Base-by-base conservation (phyloP, 1,139 yeast species). In the Hemisphaericaspora xylofermentans region DNA sequence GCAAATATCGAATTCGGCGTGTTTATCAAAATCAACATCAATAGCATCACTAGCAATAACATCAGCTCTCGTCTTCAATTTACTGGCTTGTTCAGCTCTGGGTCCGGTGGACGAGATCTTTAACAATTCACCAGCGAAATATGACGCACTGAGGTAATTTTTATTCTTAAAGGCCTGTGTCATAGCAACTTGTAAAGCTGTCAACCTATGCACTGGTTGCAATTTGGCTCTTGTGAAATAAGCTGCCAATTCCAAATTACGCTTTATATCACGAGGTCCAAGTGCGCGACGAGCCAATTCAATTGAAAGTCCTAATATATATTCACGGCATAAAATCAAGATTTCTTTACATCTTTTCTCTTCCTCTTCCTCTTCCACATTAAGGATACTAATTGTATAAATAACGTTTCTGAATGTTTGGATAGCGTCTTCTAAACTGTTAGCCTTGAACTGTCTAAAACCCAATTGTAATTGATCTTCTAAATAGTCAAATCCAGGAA, bases 121-220 rank as follows among this genome's bases (percentile, higher is more conserved):
- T 58, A 94, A 71, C 56, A 87, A 83, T 64, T 88, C 91, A 26
- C 78, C 74, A 1, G 98, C 98, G 71, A 94, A 94, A 58, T 82
- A 82, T 7, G 96, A 82, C 1, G 98, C 97, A 51, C 88, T 80
- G 7, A 91, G 85, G 66, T 67, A 91, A 66, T 94, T 93, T 64
- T 89, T 89, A 61, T 84, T 75, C 58, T 86, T 87, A 74, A 87
- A 88, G 28, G 94, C 81, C 67, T 88, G 95, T 39, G 87, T 81
- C 95, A 93, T 87, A 31, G 99, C 98, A 45, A 89, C 96, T 61
- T 88, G 94, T 54, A 89, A 74, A 9, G 98, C 97, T 58, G 89
- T 84, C 41, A 85, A 78, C 48, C 83, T 80, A 63, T 94, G 98
- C 3, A 29, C 34, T 6, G 84, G 83, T 52, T 87, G 89, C 53